Percentiles rank a stretch among this genome's conserved stretches.
These are phyloP conservation scores for Suhomyces faveliae DNA, from an alignment of 805 yeast species.

Conservation along the genomic window DNA sequence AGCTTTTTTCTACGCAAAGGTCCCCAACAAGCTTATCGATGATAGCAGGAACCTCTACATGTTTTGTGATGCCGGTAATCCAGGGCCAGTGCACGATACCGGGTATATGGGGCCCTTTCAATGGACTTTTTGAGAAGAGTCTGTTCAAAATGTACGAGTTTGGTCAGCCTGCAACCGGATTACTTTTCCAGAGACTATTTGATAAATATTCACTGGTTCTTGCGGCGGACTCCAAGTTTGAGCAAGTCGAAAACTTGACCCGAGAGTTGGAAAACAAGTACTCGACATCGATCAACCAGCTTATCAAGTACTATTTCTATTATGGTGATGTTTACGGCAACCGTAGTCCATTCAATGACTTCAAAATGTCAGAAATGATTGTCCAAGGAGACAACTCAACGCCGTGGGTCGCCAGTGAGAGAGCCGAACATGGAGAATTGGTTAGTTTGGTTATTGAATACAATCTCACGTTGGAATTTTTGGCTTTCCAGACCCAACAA, in stretches of 20 bases:
- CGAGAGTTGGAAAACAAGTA: conserved; percentile 17
- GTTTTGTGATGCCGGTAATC: conserved; percentile 36
- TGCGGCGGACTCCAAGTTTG: background rate
- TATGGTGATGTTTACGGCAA: conserved; percentile 61
- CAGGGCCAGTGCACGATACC: conserved; percentile 14
- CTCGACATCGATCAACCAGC: conserved; percentile 19
- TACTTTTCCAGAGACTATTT: conserved; percentile 48
- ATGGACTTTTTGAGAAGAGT: conserved; percentile 25
- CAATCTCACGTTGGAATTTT: conserved; percentile 47
- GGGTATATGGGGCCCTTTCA: conserved; percentile 65
- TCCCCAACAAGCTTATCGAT: conserved; percentile 30
- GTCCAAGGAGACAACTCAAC: conserved; percentile 44
- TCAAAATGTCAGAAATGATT: conserved; percentile 46
- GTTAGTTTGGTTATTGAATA: conserved; percentile 41
- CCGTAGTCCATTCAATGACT: conserved; percentile 55
- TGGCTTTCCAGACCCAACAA: conserved; percentile 49
- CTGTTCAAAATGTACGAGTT: conserved; percentile 44
- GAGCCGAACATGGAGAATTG: background rate
- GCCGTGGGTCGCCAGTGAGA: background rate
- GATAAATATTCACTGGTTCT: conserved; percentile 19
- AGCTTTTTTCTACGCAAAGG: background rate
- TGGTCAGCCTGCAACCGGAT: conserved; percentile 61
- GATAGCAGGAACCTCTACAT: conserved; percentile 66
- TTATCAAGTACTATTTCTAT: conserved; percentile 38
- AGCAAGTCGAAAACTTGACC: conserved; percentile 21